These are phyloP conservation scores for Backusella circina DNA, from an alignment of 192 early-diverging fungal genomes.

Conservation along the genomic window DNA sequence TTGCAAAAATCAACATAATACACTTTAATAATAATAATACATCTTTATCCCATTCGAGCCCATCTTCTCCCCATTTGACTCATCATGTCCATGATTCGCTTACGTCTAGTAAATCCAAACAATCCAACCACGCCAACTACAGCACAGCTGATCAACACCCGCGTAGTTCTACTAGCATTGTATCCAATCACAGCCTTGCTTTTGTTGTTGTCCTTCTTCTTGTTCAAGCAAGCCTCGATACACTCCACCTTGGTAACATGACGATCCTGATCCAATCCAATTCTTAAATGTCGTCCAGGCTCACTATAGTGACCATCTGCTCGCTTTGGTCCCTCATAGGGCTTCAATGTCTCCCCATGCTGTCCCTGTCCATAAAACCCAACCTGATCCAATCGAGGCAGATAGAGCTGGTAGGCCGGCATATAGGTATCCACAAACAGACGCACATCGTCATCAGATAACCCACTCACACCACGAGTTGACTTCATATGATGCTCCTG, in stretches of 20 bases:
- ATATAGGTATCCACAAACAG: slow-evolving; percentile 88
- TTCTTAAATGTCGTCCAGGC: slow-evolving; percentile 32
- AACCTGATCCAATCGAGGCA: slow-evolving; percentile 38
- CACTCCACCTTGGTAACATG: slow-evolving; percentile 11
- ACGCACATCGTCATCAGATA: slow-evolving; percentile 71
- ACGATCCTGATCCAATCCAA: slow-evolving; percentile 38
- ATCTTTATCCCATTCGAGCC: background rate
- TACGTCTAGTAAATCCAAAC: background rate
- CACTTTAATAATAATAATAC: background rate
- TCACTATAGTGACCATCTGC: slow-evolving; percentile 1
- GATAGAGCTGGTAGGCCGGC: slow-evolving; percentile 76
- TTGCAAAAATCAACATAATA: background rate
- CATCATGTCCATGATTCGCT: background rate
- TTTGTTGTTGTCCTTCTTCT: background rate
- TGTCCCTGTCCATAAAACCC: slow-evolving; percentile 42
- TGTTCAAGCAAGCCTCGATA: background rate
- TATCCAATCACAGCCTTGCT: background rate
- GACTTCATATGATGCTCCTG: slow-evolving; percentile 71
- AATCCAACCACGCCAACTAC: background rate
- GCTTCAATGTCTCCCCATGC: background rate
- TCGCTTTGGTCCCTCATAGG: slow-evolving; percentile 20
- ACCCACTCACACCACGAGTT: slow-evolving; percentile 43
- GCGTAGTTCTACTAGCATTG: background rate
- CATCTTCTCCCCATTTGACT: background rate
- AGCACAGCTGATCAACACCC: background rate